A percentile compares a stretch with the other conserved stretches of the same genome.
These are phyloP conservation scores for Volutella citrinella DNA, from an alignment of 2,329 filamentous ascomycete genomes.

Conservation along the genomic window DNA sequence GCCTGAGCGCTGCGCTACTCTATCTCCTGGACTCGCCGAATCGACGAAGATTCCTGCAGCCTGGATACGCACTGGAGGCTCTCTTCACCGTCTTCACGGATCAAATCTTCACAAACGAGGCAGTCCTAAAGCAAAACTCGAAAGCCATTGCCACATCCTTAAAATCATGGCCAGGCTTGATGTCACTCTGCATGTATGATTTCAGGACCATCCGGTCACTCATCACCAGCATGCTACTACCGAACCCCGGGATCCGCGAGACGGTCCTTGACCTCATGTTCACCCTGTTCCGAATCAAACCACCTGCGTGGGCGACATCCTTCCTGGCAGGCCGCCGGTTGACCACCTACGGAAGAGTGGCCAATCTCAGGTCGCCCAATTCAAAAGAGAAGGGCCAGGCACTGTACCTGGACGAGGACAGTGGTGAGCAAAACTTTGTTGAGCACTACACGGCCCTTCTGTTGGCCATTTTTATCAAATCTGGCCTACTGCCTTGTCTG, in stretches of 20 bases:
- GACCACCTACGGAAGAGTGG: slow-evolving; percentile 94
- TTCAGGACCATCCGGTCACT: slow-evolving; percentile 83
- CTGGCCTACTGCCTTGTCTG: slow-evolving; percentile 65
- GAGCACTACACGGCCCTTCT: slow-evolving; percentile 92
- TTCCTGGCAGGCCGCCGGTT: slow-evolving; percentile 89
- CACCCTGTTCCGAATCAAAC: slow-evolving; percentile 79
- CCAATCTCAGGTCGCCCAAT: slow-evolving; percentile 68
- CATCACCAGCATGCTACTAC: slow-evolving; percentile 59
- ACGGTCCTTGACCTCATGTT: slow-evolving; percentile 88
- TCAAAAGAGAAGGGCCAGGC: slow-evolving; percentile 47
- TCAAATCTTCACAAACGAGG: slow-evolving; percentile 59
- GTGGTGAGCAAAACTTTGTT: slow-evolving; percentile 77
- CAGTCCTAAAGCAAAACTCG: slow-evolving; percentile 75
- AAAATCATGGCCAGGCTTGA: slow-evolving; percentile 90
- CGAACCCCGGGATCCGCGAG: slow-evolving; percentile 58
- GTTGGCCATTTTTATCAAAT: slow-evolving; percentile 78
- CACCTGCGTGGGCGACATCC: slow-evolving; percentile 86
- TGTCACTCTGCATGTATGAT: slow-evolving; percentile 84
- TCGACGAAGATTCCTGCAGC: slow-evolving; percentile 76
- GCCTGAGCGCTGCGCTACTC: slow-evolving; percentile 80
- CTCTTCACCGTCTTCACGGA: slow-evolving; percentile 93
- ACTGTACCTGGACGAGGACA: slow-evolving; percentile 61
- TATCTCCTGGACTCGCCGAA: slow-evolving; percentile 84
- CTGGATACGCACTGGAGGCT: slow-evolving; percentile 85
- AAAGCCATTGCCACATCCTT: slow-evolving; percentile 89